A percentile compares a stretch with the other conserved stretches of the same genome.
Evolutionary conservation across 148 eudicot species (phyloP).

Genomic region (Cornus kousa): DNA sequence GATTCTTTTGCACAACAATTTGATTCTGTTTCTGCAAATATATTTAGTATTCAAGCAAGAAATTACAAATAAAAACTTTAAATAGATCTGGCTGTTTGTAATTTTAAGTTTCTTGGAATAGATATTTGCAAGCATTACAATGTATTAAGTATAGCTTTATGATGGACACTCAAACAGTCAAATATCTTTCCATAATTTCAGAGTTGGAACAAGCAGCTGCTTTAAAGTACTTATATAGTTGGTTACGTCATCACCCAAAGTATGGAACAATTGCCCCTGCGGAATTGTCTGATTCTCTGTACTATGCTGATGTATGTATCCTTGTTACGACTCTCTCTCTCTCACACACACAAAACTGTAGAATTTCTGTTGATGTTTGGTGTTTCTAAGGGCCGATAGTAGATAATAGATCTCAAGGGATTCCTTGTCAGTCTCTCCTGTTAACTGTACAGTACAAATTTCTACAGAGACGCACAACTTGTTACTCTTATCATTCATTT

Average conservation of each 20-base stretch:
- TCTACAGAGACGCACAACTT: not conserved
- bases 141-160: not conserved
- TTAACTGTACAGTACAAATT: not conserved
- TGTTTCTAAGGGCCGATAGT: not conserved
- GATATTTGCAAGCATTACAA: not conserved
- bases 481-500: not conserved
- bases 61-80: not conserved
- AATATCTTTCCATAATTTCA: conserved; percentile 26
- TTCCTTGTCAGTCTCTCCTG: not conserved
- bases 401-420: not conserved
- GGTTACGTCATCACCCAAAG: conserved; percentile 82
- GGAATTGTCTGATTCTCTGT: conserved; percentile 62
- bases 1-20: not conserved
- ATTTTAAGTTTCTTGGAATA: not conserved
- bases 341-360: not conserved
- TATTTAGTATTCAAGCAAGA: not conserved
- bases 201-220: conserved; percentile 94
- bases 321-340: not conserved
- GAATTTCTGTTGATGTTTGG: not conserved
- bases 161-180: not conserved
- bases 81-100: not conserved
- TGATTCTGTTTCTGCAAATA: not conserved
- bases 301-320: conserved; percentile 76
- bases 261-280: conserved; percentile 71
- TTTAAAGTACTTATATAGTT: conserved; percentile 77